Conservation (phyloP, 2,329 filamentous ascomycete genomes). For the Colletotrichum lentis region DNA sequence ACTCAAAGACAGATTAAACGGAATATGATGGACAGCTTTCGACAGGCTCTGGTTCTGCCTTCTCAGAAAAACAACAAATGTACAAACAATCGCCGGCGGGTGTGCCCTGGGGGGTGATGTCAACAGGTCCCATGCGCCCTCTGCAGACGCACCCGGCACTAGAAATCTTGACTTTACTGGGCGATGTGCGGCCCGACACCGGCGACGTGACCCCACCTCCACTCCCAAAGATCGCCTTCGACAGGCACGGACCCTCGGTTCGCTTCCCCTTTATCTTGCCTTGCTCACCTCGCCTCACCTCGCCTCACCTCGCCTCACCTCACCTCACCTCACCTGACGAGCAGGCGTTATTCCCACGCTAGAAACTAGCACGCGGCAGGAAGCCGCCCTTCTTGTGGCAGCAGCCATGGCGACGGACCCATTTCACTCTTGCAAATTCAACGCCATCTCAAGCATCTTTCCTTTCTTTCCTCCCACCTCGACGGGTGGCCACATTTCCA, state of each 20-base stretch:
- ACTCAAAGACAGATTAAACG: not conserved
- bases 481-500: not conserved
- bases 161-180: conserved; percentile 25
- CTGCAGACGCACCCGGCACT: conserved; percentile 8
- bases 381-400: not conserved
- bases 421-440: conserved; percentile 27
- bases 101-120: conserved; percentile 7
- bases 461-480: not conserved
- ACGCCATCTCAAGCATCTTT: conserved; percentile 15
- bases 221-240: not conserved
- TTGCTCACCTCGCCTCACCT: not conserved
- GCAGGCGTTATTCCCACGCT: not conserved
- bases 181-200: not conserved
- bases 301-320: not conserved
- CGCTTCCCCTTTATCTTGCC: not conserved
- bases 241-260: not conserved
- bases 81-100: too few relatives aligned
- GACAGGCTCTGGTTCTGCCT: not conserved
- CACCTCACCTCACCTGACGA: too few relatives aligned
- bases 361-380: not conserved
- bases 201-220: not conserved
- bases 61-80: too few relatives aligned
- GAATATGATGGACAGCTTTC: not conserved
- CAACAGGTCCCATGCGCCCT: conserved; percentile 3
- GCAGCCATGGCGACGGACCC: not conserved